phyloP scores from a whole-genome alignment of 2,329 filamentous ascomycete species.

The Penicillium sp. region DNA sequence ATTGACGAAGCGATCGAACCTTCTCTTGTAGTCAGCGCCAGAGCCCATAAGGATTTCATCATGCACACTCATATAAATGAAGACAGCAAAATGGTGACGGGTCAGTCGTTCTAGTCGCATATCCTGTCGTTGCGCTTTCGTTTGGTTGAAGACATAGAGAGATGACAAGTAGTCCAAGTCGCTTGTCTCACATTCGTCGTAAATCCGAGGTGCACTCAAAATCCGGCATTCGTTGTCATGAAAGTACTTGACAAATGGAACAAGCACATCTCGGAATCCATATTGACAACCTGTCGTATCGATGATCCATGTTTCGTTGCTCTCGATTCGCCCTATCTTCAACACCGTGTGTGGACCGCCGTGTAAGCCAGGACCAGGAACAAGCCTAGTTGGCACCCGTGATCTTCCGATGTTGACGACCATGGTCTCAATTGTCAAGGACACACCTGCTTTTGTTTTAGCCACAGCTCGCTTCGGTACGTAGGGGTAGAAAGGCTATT shows the following conservation, averaged over 20 bases:
- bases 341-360: neutral
- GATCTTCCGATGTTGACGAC: neutral
- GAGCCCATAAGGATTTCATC: neutral
- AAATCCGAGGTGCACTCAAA: neutral
- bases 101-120: neutral
- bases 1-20: neutral
- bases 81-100: conserved; percentile 1
- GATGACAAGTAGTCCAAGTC: neutral
- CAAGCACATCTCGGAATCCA: neutral
- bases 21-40: neutral
- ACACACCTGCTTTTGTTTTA: neutral
- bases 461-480: neutral
- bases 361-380: neutral
- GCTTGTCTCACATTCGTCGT: neutral
- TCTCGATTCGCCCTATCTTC: neutral
- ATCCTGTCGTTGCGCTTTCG: neutral
- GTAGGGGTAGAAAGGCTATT: neutral
- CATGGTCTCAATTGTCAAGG: neutral
- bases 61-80: neutral
- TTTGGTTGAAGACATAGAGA: neutral
- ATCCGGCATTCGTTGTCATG: neutral
- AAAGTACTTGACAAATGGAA: neutral
- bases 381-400: neutral
- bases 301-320: neutral
- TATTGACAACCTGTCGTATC: neutral